phyloP scores from a whole-genome alignment of 371 early-diverging fungal species.

The Mucor indicus region DNA sequence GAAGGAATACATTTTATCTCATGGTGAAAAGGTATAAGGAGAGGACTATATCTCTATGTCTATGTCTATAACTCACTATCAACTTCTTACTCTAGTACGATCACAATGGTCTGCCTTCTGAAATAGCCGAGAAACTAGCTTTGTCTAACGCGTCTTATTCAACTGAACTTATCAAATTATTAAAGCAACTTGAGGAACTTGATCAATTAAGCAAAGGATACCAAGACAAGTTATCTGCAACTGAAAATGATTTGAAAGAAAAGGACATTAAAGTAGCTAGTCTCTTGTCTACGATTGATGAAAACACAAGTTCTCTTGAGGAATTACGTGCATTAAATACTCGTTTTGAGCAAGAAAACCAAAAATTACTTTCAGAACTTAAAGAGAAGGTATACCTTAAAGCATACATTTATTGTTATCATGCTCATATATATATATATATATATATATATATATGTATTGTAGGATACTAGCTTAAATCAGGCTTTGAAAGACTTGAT shows the following conservation, averaged over 20 bases:
- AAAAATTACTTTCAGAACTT: constrained; percentile 10
- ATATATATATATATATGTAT: background rate
- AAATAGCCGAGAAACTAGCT: constrained; percentile 37
- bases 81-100: constrained; percentile 10
- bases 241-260: constrained; percentile 9
- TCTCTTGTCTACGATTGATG: constrained; percentile 2
- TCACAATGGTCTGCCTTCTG: constrained; percentile 26
- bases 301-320: constrained; percentile 1
- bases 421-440: too few species aligned
- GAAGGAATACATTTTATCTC: constrained; percentile 28
- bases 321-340: constrained; percentile 7
- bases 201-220: background rate
- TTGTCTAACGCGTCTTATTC: constrained; percentile 33
- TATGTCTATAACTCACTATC: too few species aligned
- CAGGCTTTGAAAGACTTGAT: constrained; percentile 1
- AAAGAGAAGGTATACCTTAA: constrained; percentile 6
- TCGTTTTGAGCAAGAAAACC: constrained; percentile 11
- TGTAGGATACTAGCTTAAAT: background rate
- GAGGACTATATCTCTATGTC: too few species aligned
- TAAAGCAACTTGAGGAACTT: constrained; percentile 21
- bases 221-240: background rate
- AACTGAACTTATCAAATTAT: constrained; percentile 23
- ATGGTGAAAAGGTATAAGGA: constrained; percentile 26
- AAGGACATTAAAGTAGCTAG: constrained; percentile 2
- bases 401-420: background rate